These are phyloP conservation scores for Russula compacta DNA, from an alignment of 768 basidiomycete species.

Conservation along the genomic window DNA sequence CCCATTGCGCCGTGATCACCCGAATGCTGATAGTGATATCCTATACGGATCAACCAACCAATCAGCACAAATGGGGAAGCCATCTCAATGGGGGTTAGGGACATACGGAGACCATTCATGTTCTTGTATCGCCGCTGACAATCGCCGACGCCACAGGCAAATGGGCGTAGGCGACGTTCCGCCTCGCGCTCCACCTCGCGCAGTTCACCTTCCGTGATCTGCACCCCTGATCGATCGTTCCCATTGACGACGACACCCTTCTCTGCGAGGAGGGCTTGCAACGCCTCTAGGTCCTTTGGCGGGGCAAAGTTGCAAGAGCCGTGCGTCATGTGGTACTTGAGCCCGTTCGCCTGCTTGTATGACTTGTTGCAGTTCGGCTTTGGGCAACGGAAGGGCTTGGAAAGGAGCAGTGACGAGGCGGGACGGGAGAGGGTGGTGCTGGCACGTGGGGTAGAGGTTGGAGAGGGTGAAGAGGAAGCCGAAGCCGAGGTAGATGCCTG, in stretches of 20 bases:
- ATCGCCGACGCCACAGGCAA: conserved; percentile 82
- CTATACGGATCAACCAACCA: conserved; percentile 21
- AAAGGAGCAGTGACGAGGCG: conserved; percentile 53
- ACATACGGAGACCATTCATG: conserved; percentile 82
- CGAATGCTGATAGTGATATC: conserved; percentile 93
- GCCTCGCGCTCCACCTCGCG: conserved; percentile 76
- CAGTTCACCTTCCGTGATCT: conserved; percentile 49
- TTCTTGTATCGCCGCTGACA: conserved; percentile 92
- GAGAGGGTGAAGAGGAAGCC: conserved; percentile 19
- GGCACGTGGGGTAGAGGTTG: conserved; percentile 29
- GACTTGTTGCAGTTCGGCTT: conserved; percentile 93
- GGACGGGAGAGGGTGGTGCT: conserved; percentile 41
- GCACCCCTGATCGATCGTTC: conserved; percentile 27
- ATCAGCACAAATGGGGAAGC: conserved; percentile 11
- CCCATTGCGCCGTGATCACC: conserved; percentile 93
- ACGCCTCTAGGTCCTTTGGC: conserved; percentile 72
- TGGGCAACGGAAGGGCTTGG: conserved; percentile 88
- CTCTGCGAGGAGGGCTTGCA: conserved; percentile 59
- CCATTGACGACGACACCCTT: conserved; percentile 30
- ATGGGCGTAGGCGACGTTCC: conserved; percentile 73
- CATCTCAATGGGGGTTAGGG: background rate
- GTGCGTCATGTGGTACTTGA: conserved; percentile 92
- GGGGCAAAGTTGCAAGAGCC: conserved; percentile 92
- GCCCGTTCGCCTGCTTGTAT: conserved; percentile 91
- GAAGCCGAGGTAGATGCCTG: conserved; percentile 23